phyloP scores from a whole-genome alignment of 2,329 filamentous ascomycete species.

The Colletotrichum sansevieriae region DNA sequence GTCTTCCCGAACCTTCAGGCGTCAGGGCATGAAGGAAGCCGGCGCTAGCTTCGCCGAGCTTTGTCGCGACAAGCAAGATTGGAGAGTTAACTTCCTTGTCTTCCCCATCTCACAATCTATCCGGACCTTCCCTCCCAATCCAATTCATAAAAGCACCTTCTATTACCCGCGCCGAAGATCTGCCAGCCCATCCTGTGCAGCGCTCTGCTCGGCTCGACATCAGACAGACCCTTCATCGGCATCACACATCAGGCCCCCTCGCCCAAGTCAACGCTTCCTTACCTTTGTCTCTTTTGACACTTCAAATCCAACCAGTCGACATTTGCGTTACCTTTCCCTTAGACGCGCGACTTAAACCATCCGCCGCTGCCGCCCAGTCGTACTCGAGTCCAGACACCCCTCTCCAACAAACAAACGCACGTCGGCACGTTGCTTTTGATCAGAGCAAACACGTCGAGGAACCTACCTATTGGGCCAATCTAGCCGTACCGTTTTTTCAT shows the following conservation, averaged over 20 bases:
- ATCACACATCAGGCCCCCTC: conserved; percentile 40
- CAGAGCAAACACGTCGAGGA: conserved; percentile 13
- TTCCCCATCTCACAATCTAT: conserved; percentile 36
- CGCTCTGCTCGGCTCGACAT: conserved; percentile 39
- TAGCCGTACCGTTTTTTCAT: not conserved
- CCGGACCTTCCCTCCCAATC: conserved; percentile 36
- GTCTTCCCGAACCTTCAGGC: conserved; percentile 41
- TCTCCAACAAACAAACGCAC: conserved; percentile 12
- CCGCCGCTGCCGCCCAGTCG: conserved; percentile 22
- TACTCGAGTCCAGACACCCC: conserved; percentile 8
- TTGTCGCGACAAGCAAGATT: conserved; percentile 42
- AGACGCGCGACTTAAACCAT: conserved; percentile 29
- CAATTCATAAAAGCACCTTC: conserved; percentile 42
- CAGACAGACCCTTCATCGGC: conserved; percentile 41
- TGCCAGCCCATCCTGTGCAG: conserved; percentile 41
- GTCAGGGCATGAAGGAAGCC: conserved; percentile 41
- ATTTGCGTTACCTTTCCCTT: conserved; percentile 19
- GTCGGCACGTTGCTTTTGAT: conserved; percentile 8
- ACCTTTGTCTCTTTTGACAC: conserved; percentile 38
- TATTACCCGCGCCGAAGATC: conserved; percentile 38
- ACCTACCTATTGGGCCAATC: not conserved
- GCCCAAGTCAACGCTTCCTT: conserved; percentile 41
- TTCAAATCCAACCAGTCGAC: conserved; percentile 16
- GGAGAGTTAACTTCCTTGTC: conserved; percentile 42
- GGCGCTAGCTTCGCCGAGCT: conserved; percentile 42